Percentiles rank a stretch among this genome's conserved stretches.
phyloP scores from a whole-genome alignment of 2,329 filamentous ascomycete species.

The Gremmenia infestans region DNA sequence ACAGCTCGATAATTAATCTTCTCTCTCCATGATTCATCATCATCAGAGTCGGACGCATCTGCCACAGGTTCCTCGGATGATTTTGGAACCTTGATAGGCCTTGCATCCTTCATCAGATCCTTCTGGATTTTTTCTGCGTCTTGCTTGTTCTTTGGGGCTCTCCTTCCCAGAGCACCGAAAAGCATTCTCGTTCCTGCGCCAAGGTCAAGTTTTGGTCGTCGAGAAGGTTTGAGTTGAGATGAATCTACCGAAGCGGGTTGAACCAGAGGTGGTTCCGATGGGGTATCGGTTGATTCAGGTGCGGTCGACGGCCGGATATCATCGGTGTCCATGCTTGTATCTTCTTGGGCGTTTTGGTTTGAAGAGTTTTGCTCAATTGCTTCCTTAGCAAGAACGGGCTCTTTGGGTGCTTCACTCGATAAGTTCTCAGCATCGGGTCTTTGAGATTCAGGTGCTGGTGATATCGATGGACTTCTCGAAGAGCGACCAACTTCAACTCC shows the following conservation, averaged over 20 bases:
- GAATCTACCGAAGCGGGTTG: conserved; percentile 10
- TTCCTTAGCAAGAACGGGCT: not conserved
- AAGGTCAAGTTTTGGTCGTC: conserved; percentile 42
- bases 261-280: not conserved
- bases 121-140: conserved; percentile 61
- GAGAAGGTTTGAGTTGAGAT: conserved; percentile 5
- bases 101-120: conserved; percentile 52
- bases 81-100: conserved; percentile 34
- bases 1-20: conserved; percentile 74
- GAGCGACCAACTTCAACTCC: conserved; percentile 45
- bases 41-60: conserved; percentile 31
- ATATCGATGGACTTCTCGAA: not conserved
- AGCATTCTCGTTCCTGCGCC: conserved; percentile 62
- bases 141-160: conserved; percentile 60
- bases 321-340: not conserved
- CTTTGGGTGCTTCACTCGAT: not conserved
- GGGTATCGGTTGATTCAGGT: not conserved
- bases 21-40: conserved; percentile 64
- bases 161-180: conserved; percentile 67
- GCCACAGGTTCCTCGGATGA: conserved; percentile 7
- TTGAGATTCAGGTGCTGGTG: not conserved
- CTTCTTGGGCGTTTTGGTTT: not conserved
- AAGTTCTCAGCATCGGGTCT: not conserved
- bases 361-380: not conserved
- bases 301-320: not conserved